Percentiles rank a stretch among this genome's conserved stretches.
Evolutionary conservation across 768 basidiomycete genomes (phyloP).

Genomic region (Imleria badia): DNA sequence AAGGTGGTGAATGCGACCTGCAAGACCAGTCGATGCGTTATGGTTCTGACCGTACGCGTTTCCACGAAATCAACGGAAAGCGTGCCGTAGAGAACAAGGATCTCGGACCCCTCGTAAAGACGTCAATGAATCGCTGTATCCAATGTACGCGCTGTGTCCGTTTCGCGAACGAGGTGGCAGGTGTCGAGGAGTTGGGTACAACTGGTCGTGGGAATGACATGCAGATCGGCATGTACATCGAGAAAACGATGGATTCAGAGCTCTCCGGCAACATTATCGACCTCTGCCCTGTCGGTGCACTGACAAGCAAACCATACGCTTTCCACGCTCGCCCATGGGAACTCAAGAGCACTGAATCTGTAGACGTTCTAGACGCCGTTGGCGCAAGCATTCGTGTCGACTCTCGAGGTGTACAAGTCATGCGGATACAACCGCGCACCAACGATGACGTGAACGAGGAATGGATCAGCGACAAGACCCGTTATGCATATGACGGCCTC

Average conservation of each 20-base stretch:
- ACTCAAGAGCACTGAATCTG: constrained; percentile 94
- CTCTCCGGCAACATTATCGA: constrained; percentile 97
- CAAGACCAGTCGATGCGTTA: constrained; percentile 99
- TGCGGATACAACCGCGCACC: constrained; percentile 94
- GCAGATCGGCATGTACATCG: constrained; percentile 98
- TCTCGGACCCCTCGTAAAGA: constrained; percentile 96
- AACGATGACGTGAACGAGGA: constrained; percentile 99
- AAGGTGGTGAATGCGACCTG: constrained; percentile 97
- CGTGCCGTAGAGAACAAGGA: constrained; percentile 99
- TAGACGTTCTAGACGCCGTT: constrained; percentile 94
- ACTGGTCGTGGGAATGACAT: constrained; percentile 97
- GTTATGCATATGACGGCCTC: constrained; percentile 94
- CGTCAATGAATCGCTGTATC: constrained; percentile 98
- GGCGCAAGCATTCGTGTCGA: constrained; percentile 97
- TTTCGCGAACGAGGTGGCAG: constrained; percentile 98
- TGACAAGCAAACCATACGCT: constrained; percentile 98
- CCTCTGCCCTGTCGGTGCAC: constrained; percentile 95
- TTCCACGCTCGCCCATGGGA: constrained; percentile 99
- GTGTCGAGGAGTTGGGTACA: constrained; percentile 95
- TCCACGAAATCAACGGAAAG: constrained; percentile 98
- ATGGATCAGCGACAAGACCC: constrained; percentile 99
- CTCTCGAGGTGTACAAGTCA: constrained; percentile 92
- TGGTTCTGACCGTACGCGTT: constrained; percentile 94
- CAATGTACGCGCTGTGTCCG: constrained; percentile 99
- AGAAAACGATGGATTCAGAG: constrained; percentile 97